Percentiles rank a stretch among this genome's conserved stretches.
These are phyloP conservation scores for Leccinum proximum DNA, from an alignment of 1,284 basidiomycete species.

Conservation along the genomic window DNA sequence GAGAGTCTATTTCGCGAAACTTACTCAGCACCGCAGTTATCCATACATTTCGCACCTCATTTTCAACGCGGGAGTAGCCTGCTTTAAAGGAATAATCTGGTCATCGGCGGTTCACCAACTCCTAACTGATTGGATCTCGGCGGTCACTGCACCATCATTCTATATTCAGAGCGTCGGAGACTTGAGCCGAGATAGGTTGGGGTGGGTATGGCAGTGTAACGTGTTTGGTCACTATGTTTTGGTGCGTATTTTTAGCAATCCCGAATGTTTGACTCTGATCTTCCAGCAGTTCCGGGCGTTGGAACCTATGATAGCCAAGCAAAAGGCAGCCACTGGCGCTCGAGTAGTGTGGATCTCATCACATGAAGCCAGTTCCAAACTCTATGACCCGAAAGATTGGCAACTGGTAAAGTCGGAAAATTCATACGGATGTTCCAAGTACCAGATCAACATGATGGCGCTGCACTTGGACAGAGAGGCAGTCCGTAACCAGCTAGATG, in stretches of 20 bases:
- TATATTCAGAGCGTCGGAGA: slow-evolving; percentile 63
- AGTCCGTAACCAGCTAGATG: slow-evolving; percentile 23
- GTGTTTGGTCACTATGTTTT: slow-evolving; percentile 82
- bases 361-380: slow-evolving; percentile 53
- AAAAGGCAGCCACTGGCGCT: slow-evolving; percentile 39
- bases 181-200: slow-evolving; percentile 67
- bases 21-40: slow-evolving; percentile 46
- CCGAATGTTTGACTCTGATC: slow-evolving; percentile 11
- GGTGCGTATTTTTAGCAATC: slow-evolving; percentile 43
- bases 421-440: slow-evolving; percentile 78
- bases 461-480: slow-evolving; percentile 52
- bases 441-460: slow-evolving; percentile 74
- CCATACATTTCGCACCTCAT: slow-evolving; percentile 82
- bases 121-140: slow-evolving; percentile 41
- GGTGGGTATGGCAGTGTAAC: slow-evolving; percentile 86
- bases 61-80: slow-evolving; percentile 79
- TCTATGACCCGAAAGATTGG: slow-evolving; percentile 66
- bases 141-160: slow-evolving; percentile 58
- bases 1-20: neutral
- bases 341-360: slow-evolving; percentile 86
- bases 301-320: slow-evolving; percentile 44
- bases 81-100: slow-evolving; percentile 63
- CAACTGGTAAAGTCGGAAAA: slow-evolving; percentile 61
- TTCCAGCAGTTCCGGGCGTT: slow-evolving; percentile 55
- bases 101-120: slow-evolving; percentile 48